Base-by-base conservation (phyloP, 768 basidiomycete genomes). In the Auricularia auricula-judae region DNA sequence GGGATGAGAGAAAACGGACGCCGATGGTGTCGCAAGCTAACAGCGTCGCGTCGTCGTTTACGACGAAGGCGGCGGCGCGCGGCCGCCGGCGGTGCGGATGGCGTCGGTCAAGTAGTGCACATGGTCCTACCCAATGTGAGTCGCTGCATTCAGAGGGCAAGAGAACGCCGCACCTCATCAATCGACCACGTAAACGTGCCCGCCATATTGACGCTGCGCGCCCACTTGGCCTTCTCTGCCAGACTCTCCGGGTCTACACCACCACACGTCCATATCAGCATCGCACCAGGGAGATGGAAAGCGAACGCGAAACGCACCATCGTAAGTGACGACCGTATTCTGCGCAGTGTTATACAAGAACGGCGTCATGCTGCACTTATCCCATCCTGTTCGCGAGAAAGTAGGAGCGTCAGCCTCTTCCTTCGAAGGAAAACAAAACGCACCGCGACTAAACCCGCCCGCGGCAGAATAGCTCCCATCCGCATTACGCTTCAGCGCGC, bases 331-430 rank as follows among this genome's bases (percentile, higher is more conserved):
- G 62, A 89, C 84, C 21, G 82, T 82, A 47, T 73, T 70, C 65
- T 79, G 77, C 2, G 75, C 67, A 18, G 72, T 75, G 63, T 82
- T 78, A 74, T 75, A 84, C 39, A 84, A 72, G 71, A 74, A 84
- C 79, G 86, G 88, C 34, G 87, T 88, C 67, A 82, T 80, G 62
- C 85, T 86, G 75, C 86, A 89, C 59, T 80, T 72, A 71, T 88
- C 86, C 88, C 88, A 89, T 7, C 70, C 84, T 82, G 5, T 3
- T 70, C 65, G 29, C 29, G 29, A 68, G 74, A 73, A 47, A 62
- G 11, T 16, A 36, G 51, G 14, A 18, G 51, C 16, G 29, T 64
- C n/a, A 63, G 51, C 56, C 54, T 44, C 14, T 33, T 23, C 2
- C 18, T 29, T 29, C 29, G 23, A 3, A 51, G 16, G 18, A 21